Conservation (phyloP, 805 yeast species). For the Ogataea paradorogensis region DNA sequence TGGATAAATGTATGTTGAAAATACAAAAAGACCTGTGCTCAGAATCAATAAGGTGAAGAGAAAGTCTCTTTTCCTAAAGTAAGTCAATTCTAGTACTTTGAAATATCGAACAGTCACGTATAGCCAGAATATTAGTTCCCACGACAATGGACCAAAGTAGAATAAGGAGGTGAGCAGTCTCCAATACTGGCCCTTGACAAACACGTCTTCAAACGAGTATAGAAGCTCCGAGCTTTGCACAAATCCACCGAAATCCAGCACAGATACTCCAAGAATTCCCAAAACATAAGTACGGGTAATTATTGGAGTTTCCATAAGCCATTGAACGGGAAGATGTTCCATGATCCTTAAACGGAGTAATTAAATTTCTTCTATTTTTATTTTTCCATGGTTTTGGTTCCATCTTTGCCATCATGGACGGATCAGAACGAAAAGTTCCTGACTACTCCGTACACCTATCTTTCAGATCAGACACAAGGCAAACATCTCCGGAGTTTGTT, state of each 20-base stretch:
- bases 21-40: conserved; percentile 30
- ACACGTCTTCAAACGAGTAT: conserved; percentile 38
- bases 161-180: conserved; percentile 38
- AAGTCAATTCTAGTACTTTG: conserved; percentile 37
- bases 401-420: conserved; percentile 11
- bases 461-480: conserved; percentile 47
- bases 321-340: conserved; percentile 39
- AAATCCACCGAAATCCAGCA: conserved; percentile 34
- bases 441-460: conserved; percentile 48
- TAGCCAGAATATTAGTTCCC: conserved; percentile 34
- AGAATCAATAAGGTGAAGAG: conserved; percentile 38
- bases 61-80: conserved; percentile 34
- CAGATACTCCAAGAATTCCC: conserved; percentile 33
- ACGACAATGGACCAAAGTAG: conserved; percentile 39
- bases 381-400: conserved; percentile 2
- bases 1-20: conserved; percentile 29
- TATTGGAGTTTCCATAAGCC: conserved; percentile 43
- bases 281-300: conserved; percentile 41
- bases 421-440: conserved; percentile 30
- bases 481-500: conserved; percentile 51
- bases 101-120: conserved; percentile 38
- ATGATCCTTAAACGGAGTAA: conserved; percentile 11
- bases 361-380: not conserved
- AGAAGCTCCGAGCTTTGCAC: conserved; percentile 32
- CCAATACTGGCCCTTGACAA: conserved; percentile 37